Conservation (phyloP, 495 filamentous ascomycete species). For the Thermothielavioides terrestris region DNA sequence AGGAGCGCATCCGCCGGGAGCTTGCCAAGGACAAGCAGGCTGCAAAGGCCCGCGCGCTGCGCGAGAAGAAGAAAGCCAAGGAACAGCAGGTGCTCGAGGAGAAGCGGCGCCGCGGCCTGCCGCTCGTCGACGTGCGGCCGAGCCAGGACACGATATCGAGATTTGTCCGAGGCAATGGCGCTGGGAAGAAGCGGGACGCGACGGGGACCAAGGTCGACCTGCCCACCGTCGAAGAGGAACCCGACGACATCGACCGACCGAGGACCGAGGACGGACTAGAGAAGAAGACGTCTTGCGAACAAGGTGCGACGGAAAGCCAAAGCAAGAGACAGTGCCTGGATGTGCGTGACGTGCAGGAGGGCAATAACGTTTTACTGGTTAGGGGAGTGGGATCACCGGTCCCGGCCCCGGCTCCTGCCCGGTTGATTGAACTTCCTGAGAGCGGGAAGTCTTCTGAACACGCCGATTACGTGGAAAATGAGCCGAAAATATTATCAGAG, state of each 20-base stretch:
- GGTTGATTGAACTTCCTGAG: too few species aligned
- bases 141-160: constrained; percentile 38
- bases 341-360: neutral
- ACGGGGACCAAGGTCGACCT: constrained; percentile 1
- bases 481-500: too few species aligned
- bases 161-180: constrained; percentile 31
- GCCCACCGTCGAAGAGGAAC: constrained; percentile 2
- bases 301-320: neutral
- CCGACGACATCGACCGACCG: constrained; percentile 4
- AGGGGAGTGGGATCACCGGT: neutral
- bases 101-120: constrained; percentile 34
- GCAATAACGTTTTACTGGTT: neutral
- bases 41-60: constrained; percentile 25
- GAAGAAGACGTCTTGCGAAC: neutral
- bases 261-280: neutral
- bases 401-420: too few species aligned
- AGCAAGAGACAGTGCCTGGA: constrained; percentile 1
- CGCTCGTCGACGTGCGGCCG: constrained; percentile 32
- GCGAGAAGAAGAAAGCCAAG: constrained; percentile 39
- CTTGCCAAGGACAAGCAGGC: constrained; percentile 36
- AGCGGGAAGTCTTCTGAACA: too few species aligned
- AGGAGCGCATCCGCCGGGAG: constrained; percentile 37
- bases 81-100: constrained; percentile 28
- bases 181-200: constrained; percentile 17
- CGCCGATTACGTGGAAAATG: too few species aligned